Evolutionary conservation across 495 filamentous ascomycete genomes (phyloP), one percentile per base, ranked within the genome.

Genomic region (Penicillium subrubescens): DNA sequence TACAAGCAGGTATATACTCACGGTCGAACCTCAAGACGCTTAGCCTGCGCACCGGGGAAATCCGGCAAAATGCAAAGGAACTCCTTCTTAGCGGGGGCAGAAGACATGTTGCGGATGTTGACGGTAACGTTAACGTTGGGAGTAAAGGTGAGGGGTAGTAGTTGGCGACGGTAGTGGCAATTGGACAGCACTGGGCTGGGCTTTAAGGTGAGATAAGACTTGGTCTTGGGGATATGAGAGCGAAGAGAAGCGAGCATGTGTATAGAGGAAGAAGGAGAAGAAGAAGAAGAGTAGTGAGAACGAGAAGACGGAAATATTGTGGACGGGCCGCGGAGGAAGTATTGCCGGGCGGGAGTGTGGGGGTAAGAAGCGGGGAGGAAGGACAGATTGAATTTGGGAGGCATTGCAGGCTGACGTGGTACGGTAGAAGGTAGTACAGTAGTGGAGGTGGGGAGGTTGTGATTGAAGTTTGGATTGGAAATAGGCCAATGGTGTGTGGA

Each of bases 51-150:
- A 5, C 85, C 89, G 0, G 82, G 82, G 65, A 88, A 84, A 77
- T 98, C 94, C 17, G 93, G 94, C 17, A 94, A 66, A 59, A 97
- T 88, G 67, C 93, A 89, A 11, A 98, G 84, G 88, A 90, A 98
- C 77, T 98, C 93, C 60, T 84, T 80, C 77, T 89, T 89, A 5
- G 74, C 73, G 59, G 78, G 71, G 12, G 69, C 56, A 54, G 77
- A 76, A 29, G 79, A 65, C 71, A 76, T 78, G 14, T 53, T 74
- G 71, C 68, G 64, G 19, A 55, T 10, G 37, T 15, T 41, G 51
- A 41, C 29, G 34, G 31, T 33, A 33, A 33, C 5, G 31, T 33
- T 33, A 27, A 27, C 25, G 25, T 27, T 27, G 25, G 25, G 25
- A 27, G 25, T n/a, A n/a, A n/a, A n/a, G 25, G 25, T 27, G 31